phyloP scores from a whole-genome alignment of 805 yeast species.

The Yamadazyma takamatsuzukensis region DNA sequence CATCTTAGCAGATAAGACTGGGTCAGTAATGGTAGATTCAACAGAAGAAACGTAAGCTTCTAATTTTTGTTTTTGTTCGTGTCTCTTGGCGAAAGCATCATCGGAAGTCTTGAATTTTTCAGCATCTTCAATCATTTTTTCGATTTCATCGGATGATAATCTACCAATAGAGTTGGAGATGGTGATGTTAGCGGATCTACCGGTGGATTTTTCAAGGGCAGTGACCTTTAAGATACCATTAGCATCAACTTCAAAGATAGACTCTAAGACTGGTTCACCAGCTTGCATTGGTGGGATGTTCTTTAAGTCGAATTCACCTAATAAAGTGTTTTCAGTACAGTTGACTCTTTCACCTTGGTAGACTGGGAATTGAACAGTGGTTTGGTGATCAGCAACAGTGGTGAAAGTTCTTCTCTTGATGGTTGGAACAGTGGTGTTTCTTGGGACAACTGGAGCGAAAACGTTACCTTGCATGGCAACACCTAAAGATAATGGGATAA shows the following conservation, averaged over 20 bases:
- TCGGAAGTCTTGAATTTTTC: conserved; percentile 88
- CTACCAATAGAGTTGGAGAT: conserved; percentile 50
- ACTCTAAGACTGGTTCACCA: conserved; percentile 49
- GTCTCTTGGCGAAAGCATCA: conserved; percentile 98
- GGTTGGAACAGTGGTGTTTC: conserved; percentile 51
- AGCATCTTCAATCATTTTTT: conserved; percentile 47
- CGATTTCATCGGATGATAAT: conserved; percentile 47
- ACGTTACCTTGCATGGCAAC: conserved; percentile 51
- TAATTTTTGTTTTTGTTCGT: conserved; percentile 98
- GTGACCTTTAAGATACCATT: conserved; percentile 50
- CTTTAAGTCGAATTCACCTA: conserved; percentile 50
- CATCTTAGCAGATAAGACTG: conserved; percentile 94
- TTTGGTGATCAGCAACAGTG: conserved; percentile 50
- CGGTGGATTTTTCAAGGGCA: conserved; percentile 48
- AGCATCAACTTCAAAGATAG: conserved; percentile 49
- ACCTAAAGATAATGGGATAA: conserved; percentile 49
- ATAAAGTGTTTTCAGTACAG: conserved; percentile 49
- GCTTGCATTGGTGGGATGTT: conserved; percentile 50
- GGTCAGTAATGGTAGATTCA: conserved; percentile 96
- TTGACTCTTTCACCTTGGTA: conserved; percentile 52
- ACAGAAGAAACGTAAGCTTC: conserved; percentile 97
- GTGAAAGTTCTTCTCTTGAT: conserved; percentile 50
- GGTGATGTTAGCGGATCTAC: conserved; percentile 49
- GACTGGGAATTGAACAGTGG: conserved; percentile 49
- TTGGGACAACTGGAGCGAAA: conserved; percentile 49